Base-by-base conservation (phyloP, 352 stramenopile genomes). In the Phytophthora boehmeriae region DNA sequence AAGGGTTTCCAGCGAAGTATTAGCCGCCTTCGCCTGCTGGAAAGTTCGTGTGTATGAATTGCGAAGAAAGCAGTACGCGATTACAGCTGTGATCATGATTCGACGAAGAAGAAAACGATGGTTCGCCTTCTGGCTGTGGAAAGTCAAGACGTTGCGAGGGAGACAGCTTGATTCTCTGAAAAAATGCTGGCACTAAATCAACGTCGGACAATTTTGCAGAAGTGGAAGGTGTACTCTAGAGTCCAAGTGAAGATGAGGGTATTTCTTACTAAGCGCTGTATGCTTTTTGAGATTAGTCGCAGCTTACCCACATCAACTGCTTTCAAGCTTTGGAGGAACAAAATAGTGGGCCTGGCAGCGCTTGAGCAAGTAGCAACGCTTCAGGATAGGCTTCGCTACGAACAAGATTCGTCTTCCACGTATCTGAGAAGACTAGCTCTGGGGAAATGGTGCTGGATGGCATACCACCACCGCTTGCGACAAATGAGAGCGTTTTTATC, bases 391-490 rank as follows among this genome's bases (percentile, higher is more conserved):
- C 51, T 75, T 38, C 51, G 34, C 10, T 36, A 10, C 16, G 62
- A 75, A 46, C 51, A 68, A 49, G n/a, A 27, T 6, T 50, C 52
- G 5, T 45, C 55, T 35, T 48, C 46, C 10, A 49, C 36, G 8
- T 36, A 68, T 50, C 32, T 74, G n/a, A 49, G 61, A 28, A 50
- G 34, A 35, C 41, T 82, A 27, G 5, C 30, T 5, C 35, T 87
- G 0, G 64, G 63, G 0, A 84, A 81, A 42, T 83, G 70, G 70
- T 76, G 63, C 14, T 91, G 82, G 82, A 65, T 59, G 48, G 72
- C 78, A 8, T 89, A 91, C 42, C n/a, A 62, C 2, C 39, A 58
- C 10, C 65, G 66, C 0, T 51, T 82, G 16, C 28, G 64, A 0
- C 44, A 61, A 19, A 71, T 91, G 55, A 51, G 71, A 20, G 25